phyloP scores from a whole-genome alignment of 2,329 filamentous ascomycete species.

The Scedosporium boydii region DNA sequence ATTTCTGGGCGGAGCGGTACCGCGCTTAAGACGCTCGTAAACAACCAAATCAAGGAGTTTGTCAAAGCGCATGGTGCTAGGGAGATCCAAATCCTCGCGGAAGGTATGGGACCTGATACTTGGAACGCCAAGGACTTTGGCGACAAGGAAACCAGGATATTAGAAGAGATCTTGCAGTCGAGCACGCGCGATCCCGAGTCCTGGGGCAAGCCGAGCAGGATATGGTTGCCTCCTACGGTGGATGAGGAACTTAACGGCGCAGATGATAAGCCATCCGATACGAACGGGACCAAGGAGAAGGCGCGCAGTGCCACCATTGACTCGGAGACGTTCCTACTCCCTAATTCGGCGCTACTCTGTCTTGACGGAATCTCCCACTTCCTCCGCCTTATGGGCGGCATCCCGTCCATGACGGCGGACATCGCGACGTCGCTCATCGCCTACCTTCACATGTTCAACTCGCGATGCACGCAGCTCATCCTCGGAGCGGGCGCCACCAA shows the following conservation, averaged over 20 bases:
- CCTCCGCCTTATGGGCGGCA: slow-evolving; percentile 70
- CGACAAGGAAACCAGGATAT: slow-evolving; percentile 47
- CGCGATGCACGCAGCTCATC: slow-evolving; percentile 89
- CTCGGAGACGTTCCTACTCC: slow-evolving; percentile 75
- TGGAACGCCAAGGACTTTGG: slow-evolving; percentile 73
- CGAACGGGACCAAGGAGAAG: slow-evolving; percentile 43
- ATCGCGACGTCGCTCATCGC: slow-evolving; percentile 71
- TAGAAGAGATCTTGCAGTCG: slow-evolving; percentile 56
- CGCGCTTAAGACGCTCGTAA: slow-evolving; percentile 68
- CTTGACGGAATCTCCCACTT: slow-evolving; percentile 75
- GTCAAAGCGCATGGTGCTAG: slow-evolving; percentile 60
- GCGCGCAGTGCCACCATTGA: slow-evolving; percentile 68
- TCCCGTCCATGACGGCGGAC: slow-evolving; percentile 82
- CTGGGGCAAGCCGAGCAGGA: slow-evolving; percentile 54
- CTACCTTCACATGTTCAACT: slow-evolving; percentile 90
- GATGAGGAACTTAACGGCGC: slow-evolving; percentile 21
- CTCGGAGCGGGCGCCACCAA: slow-evolving; percentile 85
- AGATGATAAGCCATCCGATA: no score
- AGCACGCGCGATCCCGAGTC: slow-evolving; percentile 60
- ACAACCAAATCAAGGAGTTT: slow-evolving; percentile 73
- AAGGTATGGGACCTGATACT: slow-evolving; percentile 69
- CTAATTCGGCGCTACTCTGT: slow-evolving; percentile 72
- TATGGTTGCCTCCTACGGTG: slow-evolving; percentile 41
- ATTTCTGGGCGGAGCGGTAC: slow-evolving; percentile 72
- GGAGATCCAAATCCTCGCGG: slow-evolving; percentile 65